Conservation (phyloP, 2,329 filamentous ascomycete genomes). For the Aureobasidium zeae region DNA sequence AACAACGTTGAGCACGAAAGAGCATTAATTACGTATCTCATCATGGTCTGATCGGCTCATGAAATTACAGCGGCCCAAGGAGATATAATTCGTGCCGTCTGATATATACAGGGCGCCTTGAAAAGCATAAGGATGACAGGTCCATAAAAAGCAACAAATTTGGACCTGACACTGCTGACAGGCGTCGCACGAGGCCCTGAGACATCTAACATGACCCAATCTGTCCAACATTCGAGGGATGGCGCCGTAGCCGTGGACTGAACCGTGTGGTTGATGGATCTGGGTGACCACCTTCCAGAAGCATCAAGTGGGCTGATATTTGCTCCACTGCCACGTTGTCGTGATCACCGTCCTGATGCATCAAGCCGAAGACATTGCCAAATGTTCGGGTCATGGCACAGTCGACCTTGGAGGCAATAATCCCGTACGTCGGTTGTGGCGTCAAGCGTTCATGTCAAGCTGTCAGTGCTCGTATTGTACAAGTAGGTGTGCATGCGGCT, state of each 20-base stretch:
- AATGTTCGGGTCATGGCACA: neutral
- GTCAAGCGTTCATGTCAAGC: constrained; percentile 11
- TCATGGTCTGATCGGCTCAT: too few relatives aligned
- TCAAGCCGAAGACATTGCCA: too few relatives aligned
- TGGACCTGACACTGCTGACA: too few relatives aligned
- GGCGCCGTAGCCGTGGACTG: neutral
- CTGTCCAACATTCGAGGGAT: constrained; percentile 1
- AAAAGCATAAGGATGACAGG: too few relatives aligned
- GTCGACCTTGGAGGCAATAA: neutral
- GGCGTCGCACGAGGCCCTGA: too few relatives aligned
- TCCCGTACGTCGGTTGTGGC: constrained; percentile 6
- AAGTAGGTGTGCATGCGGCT: neutral
- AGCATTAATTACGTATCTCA: neutral
- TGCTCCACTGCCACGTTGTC: constrained; percentile 7
- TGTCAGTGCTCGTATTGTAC: neutral
- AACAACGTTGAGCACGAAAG: constrained; percentile 1
- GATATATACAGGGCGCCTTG: too few relatives aligned
- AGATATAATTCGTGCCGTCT: too few relatives aligned
- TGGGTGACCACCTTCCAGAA: constrained; percentile 6
- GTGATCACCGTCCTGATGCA: too few relatives aligned
- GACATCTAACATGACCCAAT: neutral
- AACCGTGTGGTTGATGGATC: constrained; percentile 2
- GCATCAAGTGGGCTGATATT: neutral
- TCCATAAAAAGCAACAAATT: too few relatives aligned
- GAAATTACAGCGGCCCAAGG: too few relatives aligned